These are phyloP conservation scores for Torulaspora microellipsoides DNA, from an alignment of 805 yeast species.

Conservation along the genomic window DNA sequence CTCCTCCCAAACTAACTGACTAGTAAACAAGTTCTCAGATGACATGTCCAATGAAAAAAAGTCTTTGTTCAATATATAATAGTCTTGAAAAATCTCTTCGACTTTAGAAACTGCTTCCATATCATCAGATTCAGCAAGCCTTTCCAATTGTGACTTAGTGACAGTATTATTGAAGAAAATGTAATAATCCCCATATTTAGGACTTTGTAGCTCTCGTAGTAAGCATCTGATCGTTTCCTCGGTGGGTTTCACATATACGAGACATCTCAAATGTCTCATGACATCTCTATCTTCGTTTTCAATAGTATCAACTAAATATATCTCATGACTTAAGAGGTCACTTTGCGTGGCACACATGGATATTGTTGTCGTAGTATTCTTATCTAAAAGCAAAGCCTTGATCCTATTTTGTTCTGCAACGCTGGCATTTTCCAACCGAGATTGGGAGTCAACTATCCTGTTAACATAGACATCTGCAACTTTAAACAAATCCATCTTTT, in stretches of 20 bases:
- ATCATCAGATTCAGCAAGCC: constrained; percentile 87
- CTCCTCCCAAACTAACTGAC: constrained; percentile 29
- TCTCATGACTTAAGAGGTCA: constrained; percentile 70
- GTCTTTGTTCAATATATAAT: constrained; percentile 65
- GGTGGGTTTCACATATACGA: constrained; percentile 73
- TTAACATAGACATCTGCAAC: constrained; percentile 44
- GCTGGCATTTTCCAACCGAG: constrained; percentile 11
- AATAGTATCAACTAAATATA: constrained; percentile 73
- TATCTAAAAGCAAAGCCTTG: constrained; percentile 74
- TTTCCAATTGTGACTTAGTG: constrained; percentile 72
- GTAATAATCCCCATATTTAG: constrained; percentile 76
- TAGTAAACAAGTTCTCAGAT: constrained; percentile 20
- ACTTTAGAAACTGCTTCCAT: constrained; percentile 72
- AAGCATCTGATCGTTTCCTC: constrained; percentile 57
- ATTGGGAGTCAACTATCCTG: constrained; percentile 34
- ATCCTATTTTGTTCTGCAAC: constrained; percentile 40
- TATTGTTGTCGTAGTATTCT: constrained; percentile 72
- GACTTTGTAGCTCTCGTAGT: constrained; percentile 63
- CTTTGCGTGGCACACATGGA: constrained; percentile 91
- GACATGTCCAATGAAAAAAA: constrained; percentile 48
- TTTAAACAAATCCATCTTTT: constrained; percentile 43
- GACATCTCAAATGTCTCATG: constrained; percentile 76
- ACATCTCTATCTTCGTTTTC: constrained; percentile 59
- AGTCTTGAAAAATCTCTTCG: constrained; percentile 83
- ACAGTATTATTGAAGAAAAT: constrained; percentile 74